Percentiles rank a stretch among this genome's conserved stretches.
Conservation (phyloP, 2,329 filamentous ascomycete species). For the Aspergillus fumigatus region DNA sequence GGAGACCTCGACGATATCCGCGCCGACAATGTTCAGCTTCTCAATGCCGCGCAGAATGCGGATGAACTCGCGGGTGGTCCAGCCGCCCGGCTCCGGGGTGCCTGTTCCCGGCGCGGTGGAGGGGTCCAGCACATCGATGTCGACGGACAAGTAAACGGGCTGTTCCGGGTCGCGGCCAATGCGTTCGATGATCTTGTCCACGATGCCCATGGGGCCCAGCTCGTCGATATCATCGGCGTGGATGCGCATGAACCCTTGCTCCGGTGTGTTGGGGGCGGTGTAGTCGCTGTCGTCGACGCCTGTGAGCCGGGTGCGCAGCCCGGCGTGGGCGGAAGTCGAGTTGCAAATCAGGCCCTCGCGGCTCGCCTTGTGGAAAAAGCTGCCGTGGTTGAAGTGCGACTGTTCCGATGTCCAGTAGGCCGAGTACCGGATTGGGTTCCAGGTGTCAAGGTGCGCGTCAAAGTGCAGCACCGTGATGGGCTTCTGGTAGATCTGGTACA, state of each 20-base stretch:
- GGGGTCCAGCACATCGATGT: conserved; percentile 78
- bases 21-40: conserved; percentile 76
- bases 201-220: conserved; percentile 65
- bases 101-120: conserved; percentile 70
- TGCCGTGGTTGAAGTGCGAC: conserved; percentile 78
- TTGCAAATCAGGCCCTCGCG: conserved; percentile 76
- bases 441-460: conserved; percentile 77
- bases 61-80: conserved; percentile 85
- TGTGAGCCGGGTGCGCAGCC: conserved; percentile 71
- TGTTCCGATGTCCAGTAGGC: conserved; percentile 68
- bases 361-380: conserved; percentile 85
- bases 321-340: conserved; percentile 72
- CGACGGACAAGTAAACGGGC: conserved; percentile 76
- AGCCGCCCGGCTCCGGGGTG: conserved; percentile 84
- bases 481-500: conserved; percentile 58
- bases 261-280: conserved; percentile 58
- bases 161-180: conserved; percentile 62
- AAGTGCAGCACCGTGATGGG: conserved; percentile 70
- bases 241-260: conserved; percentile 75
- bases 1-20: conserved; percentile 84
- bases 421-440: conserved; percentile 75
- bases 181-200: conserved; percentile 64
- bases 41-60: conserved; percentile 78
- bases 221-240: conserved; percentile 86
- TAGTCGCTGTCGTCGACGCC: conserved; percentile 63